Evolutionary conservation across 2,329 filamentous ascomycete genomes (phyloP), one percentile per base, ranked within the genome.

Genomic region (Aspergillus pseudoglaucus): DNA sequence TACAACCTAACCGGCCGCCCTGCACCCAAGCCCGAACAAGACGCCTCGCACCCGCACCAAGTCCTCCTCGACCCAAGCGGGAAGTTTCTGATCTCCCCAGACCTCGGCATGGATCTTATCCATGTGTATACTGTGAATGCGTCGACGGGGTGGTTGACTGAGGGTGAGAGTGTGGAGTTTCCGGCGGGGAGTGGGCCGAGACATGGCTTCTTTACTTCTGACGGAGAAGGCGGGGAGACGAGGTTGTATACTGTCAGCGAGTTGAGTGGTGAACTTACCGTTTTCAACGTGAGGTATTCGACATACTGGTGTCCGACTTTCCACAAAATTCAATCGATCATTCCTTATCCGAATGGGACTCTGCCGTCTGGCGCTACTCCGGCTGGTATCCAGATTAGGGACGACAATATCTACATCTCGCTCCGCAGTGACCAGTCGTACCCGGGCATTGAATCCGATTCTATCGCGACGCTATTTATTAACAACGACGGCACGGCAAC

Each of bases 61-160:
- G 76, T 79, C n/a, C 62, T 85, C 45, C 61, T 84, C 30, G 84
- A 88, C 60, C 84, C 84, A 6, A 84, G 80, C 2, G 78, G 77
- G 5, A 59, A 72, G n/a, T 88, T 78, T 63, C 57, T 87, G 23
- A 59, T 87, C 7, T 75, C 82, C 7, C 83, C 84, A 1, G 85
- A 88, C 56, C 73, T 90, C 4, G 81, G 84, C 37, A 74, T 78
- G 0, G 85, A 88, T 56, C 58, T 80, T 6, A 64, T 87, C 42
- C 81, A 79, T 53, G 66, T 80, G 71, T 87, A 79, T 62, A 59
- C 68, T 47, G 73, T 84, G 57, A 66, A 80, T 53, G 56, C 58
- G 1, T 53, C 59, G 1, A 69, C 61, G 2, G 73, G 74, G 6
- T 71, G 75, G 27, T 67, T 79, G 6, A 59, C 59, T 15, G 64